phyloP scores from a whole-genome alignment of 371 early-diverging fungal genomes.

The Apophysomyces ossiformis region DNA sequence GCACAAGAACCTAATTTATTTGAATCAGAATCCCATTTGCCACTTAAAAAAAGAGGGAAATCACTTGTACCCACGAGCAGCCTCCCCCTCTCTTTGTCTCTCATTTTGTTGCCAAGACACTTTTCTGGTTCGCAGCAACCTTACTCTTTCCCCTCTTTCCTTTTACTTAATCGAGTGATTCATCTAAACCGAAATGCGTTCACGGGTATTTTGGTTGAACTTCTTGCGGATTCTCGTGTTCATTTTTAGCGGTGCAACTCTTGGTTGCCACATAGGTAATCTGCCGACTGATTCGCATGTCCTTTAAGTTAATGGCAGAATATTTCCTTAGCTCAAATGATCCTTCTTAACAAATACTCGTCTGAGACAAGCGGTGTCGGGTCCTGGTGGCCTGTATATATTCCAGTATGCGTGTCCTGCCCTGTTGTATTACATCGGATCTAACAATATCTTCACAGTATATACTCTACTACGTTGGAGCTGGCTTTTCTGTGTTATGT shows the following conservation, averaged over 20 bases:
- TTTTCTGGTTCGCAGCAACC: no score
- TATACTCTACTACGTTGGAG: conserved; percentile 45
- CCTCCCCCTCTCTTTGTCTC: no score
- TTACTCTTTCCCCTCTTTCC: neutral
- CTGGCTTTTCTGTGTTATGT: conserved; percentile 39
- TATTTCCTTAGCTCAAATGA: conserved; percentile 30
- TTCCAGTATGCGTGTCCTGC: conserved; percentile 26
- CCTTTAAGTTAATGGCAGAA: neutral
- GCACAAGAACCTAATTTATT: no score
- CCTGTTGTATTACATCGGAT: neutral
- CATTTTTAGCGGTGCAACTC: conserved; percentile 21
- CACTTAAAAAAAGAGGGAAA: no score
- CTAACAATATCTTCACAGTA: conserved; percentile 28
- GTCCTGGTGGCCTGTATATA: conserved; percentile 33
- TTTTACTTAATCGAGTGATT: neutral
- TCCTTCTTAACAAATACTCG: conserved; percentile 23
- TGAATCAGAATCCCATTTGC: no score
- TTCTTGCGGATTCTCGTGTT: conserved; percentile 21
- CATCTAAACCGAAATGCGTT: conserved; percentile 8
- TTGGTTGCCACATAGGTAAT: conserved; percentile 31
- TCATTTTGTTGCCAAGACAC: no score
- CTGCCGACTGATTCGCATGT: no score
- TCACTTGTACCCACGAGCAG: no score
- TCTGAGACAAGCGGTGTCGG: conserved; percentile 8
- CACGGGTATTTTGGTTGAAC: conserved; percentile 25